These are phyloP conservation scores for Pseudocohnilembus persalinus DNA, from an alignment of 169 alveolate genomes.

Conservation along the genomic window DNA sequence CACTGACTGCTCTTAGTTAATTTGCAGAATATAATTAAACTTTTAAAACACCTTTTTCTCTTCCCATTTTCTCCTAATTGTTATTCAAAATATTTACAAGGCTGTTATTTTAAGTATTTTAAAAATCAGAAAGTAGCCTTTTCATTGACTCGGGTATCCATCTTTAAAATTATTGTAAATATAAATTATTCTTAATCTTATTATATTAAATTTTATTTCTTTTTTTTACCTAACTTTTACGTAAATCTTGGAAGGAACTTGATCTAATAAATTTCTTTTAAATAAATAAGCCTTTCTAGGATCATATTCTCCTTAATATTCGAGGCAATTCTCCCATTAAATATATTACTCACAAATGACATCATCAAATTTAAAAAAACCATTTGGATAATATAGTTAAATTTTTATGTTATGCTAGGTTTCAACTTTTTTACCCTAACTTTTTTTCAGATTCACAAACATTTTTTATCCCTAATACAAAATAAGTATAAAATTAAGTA, in stretches of 20 bases:
- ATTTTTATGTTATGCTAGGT: too few species aligned
- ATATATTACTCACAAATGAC: conserved; percentile 28
- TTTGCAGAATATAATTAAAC: conserved; percentile 25
- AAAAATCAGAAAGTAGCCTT: conserved; percentile 3
- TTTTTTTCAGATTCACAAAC: conserved; percentile 3
- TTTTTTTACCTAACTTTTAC: too few species aligned
- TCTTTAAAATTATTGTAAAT: too few species aligned
- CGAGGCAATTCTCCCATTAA: conserved; percentile 34
- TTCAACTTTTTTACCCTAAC: neutral
- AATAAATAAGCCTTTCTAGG: conserved; percentile 22
- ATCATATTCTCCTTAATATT: conserved; percentile 28
- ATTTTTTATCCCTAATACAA: conserved; percentile 31
- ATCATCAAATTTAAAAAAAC: conserved; percentile 4
- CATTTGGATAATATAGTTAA: conserved; percentile 16
- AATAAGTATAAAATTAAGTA: neutral
- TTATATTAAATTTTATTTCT: too few species aligned
- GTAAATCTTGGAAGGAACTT: conserved; percentile 14
- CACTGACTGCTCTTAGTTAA: conserved; percentile 32
- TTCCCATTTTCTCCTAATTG: conserved; percentile 12
- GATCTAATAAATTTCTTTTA: neutral
- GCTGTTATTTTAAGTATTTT: conserved; percentile 5
- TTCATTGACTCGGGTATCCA: conserved; percentile 37
- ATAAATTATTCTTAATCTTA: too few species aligned
- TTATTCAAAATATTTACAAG: conserved; percentile 19
- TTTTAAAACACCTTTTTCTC: conserved; percentile 34